Conservation (phyloP, 2,329 filamentous ascomycete species). For the Talaromyces sp. region DNA sequence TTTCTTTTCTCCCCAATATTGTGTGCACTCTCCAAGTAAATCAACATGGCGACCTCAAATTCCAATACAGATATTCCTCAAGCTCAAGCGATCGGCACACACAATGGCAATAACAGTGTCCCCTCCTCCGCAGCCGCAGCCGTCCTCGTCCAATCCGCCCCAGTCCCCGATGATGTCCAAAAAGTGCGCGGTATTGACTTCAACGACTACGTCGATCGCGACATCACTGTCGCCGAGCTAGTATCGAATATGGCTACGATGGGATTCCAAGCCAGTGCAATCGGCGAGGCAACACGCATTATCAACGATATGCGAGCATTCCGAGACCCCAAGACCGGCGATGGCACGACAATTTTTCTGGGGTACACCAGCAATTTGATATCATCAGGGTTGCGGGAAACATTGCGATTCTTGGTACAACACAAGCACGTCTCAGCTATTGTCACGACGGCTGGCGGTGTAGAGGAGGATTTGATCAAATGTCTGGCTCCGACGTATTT, state of each 20-base stretch:
- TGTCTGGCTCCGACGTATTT: constrained; percentile 93
- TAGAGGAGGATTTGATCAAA: constrained; percentile 98
- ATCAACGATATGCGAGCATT: constrained; percentile 92
- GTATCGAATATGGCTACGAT: constrained; percentile 76
- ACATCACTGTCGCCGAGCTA: constrained; percentile 81
- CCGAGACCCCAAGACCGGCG: constrained; percentile 71
- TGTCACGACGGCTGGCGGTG: constrained; percentile 89
- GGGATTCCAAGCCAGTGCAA: constrained; percentile 76
- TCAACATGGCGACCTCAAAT: background rate
- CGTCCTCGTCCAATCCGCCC: constrained; percentile 77
- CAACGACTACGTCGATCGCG: constrained; percentile 63
- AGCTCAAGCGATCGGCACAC: background rate
- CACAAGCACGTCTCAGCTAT: constrained; percentile 89
- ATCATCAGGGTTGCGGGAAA: constrained; percentile 87
- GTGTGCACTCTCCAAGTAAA: background rate
- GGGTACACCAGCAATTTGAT: constrained; percentile 98
- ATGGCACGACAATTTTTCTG: constrained; percentile 87
- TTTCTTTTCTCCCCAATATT: background rate
- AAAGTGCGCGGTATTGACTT: constrained; percentile 91
- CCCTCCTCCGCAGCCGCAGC: constrained; percentile 62
- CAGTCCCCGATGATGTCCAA: constrained; percentile 70
- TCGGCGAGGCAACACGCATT: constrained; percentile 82
- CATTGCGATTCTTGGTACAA: constrained; percentile 85
- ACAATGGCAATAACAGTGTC: background rate
- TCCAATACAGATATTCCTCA: background rate